Evolutionary conservation across 768 basidiomycete species (phyloP), one percentile per base, ranked within the genome.

Genomic region (Galerina sulciceps): DNA sequence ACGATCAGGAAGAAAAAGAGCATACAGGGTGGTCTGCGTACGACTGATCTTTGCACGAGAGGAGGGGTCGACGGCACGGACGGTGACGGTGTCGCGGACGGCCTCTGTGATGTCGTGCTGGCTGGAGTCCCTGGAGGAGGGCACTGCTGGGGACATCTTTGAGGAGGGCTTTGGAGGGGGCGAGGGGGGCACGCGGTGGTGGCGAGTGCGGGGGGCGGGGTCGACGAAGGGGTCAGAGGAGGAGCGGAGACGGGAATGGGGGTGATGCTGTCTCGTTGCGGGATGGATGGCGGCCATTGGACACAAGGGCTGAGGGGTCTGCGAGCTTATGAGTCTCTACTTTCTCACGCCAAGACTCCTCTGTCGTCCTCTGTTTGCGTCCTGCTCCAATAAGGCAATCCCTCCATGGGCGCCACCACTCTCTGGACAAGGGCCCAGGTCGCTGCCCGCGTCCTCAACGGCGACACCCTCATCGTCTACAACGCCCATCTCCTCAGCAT

Each of bases 401-500:
- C 50, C 47, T 52, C 57, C 49, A 75, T 74, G 73, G 61, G 69
- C 52, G 59, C 69, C 17, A 65, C 69, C 47, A 59, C 60, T 23
- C 53, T 69, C 53, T 79, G 73, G 73, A 55, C 72, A 36, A 69
- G 79, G 20, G 81, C 84, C 26, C 77, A 84, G 45, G 79, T 96
- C 64, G 89, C 88, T 10, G 70, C 75, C 5, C 85, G 85, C 66
- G 91, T 96, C 66, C 82, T 93, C 69, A 77, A 77, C 2, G 95
- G 94, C 46, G 87, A 93, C 56, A 73, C 75, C 54, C 85, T 96
- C 69, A 79, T 96, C 78, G 80, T 96, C 60, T 89, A 89, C 77
- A 75, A 81, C 68, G 79, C 79, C 66, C 76, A 80, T 56, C 82
- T 89, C 65, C 82, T 89, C 50, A 81, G 81, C 46, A 85, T 94